Base-by-base conservation (phyloP, 2,329 filamentous ascomycete species). In the Apiospora phragmitis region DNA sequence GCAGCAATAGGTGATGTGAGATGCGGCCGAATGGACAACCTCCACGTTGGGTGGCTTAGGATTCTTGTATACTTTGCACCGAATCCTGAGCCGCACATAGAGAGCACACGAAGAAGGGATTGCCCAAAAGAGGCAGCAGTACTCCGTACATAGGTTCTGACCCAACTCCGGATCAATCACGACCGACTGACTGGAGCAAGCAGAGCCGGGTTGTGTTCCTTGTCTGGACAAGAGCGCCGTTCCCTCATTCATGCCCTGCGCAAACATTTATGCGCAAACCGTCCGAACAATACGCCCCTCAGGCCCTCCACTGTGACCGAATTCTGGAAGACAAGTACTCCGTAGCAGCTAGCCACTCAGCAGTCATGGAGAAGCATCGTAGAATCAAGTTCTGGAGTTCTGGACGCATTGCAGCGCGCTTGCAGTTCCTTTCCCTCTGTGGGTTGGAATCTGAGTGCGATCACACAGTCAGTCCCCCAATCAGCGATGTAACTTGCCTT, bases 141-240 rank as follows among this genome's bases (percentile, higher is more conserved):
- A 32, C 29, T 32, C 16, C 21, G 29, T 29, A 38, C 2, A 38
- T 9, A n/a, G 26, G 26, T 16, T 51, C 24, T 42, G 41, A 42
- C 41, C 41, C 43, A 45, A n/a, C 43, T 7, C 8, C 51, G 51
- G 51, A 55, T 55, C 51, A 55, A 55, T 55, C 51, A 55, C 51
- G 16, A 16, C 51, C 26, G 29, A 32, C 51, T 24, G n/a, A 29
- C 47, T 51, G 47, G 51, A 59, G 21, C 32, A 62, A 12, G 21
- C 55, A 38, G 29, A n/a, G 55, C 55, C 55, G 55, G 55, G 55
- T 62, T 38, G 51, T 59, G 51, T 59, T 59, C 35, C 51, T 32
- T 35, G 51, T 59, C 51, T 32, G 26, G 51, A 59, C 51, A 59
- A 35, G 51, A 59, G 51, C 51, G 51, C 29, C 51, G 51, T 59